These are phyloP conservation scores for Daldinia loculata DNA, from an alignment of 495 filamentous ascomycete species.

Conservation along the genomic window DNA sequence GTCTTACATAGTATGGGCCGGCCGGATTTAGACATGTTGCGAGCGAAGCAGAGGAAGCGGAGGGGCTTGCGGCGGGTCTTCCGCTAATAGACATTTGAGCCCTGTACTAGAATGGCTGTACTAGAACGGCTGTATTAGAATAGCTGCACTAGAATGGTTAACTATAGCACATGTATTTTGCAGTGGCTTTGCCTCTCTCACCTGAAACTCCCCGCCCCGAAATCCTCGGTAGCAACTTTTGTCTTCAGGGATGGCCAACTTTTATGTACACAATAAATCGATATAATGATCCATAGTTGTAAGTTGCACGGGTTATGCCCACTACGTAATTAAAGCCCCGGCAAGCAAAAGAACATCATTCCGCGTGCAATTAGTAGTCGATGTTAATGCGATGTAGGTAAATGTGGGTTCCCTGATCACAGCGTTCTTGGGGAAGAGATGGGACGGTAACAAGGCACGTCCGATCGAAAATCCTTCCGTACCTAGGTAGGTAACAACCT, in stretches of 20 bases:
- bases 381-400: too few relatives aligned
- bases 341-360: slow-evolving; percentile 15
- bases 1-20: background rate
- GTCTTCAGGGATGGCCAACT: slow-evolving; percentile 22
- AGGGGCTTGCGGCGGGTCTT: slow-evolving; percentile 7
- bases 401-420: slow-evolving; percentile 16
- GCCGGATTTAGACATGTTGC: background rate
- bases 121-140: too few relatives aligned
- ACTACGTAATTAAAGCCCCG: slow-evolving; percentile 34
- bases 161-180: slow-evolving; percentile 20
- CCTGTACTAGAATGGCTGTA: background rate
- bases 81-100: slow-evolving; percentile 1
- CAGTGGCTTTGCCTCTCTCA: slow-evolving; percentile 36
- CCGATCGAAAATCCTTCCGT: slow-evolving; percentile 39
- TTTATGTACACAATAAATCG: slow-evolving; percentile 14
- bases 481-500: slow-evolving; percentile 3
- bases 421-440: slow-evolving; percentile 22
- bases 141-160: background rate
- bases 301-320: slow-evolving; percentile 12
- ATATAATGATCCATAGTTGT: slow-evolving; percentile 5
- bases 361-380: background rate
- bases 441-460: slow-evolving; percentile 25
- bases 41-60: background rate
- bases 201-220: slow-evolving; percentile 34
- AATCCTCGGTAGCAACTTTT: slow-evolving; percentile 21